Evolutionary conservation across 176 grass and related monocot species (phyloP), one percentile per base, ranked within the genome.

Genomic region (Poa annua): DNA sequence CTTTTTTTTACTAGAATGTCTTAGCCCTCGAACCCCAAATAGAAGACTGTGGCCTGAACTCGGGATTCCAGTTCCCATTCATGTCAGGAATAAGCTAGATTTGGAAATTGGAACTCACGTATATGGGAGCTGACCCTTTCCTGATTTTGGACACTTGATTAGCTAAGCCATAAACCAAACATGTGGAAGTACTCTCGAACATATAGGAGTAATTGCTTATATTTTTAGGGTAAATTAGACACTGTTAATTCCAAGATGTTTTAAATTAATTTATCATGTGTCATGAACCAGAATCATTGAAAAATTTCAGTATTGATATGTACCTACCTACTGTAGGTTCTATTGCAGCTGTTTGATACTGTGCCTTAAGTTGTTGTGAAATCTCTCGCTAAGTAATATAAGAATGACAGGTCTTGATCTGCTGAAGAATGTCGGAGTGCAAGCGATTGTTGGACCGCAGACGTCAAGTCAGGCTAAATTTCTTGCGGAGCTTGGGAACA

Each of bases 361-460:
- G 11, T 39, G 35, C 3, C 4, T 73, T 26, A 48, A 25, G 5
- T 57, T 49, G 26, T 10, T 74, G 19, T 16, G 61, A 63, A 33
- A 60, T 15, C 2, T 70, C 38, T 29, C n/a, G 42, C 48, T 8
- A 76, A 77, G 15, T 57, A 20, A 1, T 8, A 22, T 69, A 16
- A 32, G 44, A 1, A 16, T 48, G 86, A 6, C 91, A 97, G 94
- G 85, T 77, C 24, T 94, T 20, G 91, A 97, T 91, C 80, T 97
- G 19, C 79, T 97, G 29, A 92, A 90, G 82, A 97, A 94, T 88
- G 83, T 90, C 53, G 21, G 24, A 16, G 91, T 94, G 47, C 87
- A 94, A 90, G 89, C 94, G 20, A 92, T 97, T 24, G 48, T 97
- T 4, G 91, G 94, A 22, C 89, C 91, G 21, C 89, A 97, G 77